These are phyloP conservation scores for Pseudocohnilembus persalinus DNA, from an alignment of 169 alveolate species.

Conservation along the genomic window DNA sequence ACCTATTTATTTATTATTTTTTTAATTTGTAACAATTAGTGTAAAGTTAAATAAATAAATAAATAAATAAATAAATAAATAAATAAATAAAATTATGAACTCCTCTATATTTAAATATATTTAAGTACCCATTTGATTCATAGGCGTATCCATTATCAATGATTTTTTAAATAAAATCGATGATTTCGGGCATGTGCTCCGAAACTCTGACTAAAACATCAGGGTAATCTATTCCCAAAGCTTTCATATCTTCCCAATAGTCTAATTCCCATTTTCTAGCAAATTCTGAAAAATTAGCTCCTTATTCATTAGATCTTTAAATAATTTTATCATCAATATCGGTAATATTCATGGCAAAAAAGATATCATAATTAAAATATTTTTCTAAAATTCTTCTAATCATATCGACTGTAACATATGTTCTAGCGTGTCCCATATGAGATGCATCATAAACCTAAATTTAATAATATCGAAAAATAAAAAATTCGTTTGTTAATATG, in stretches of 20 bases:
- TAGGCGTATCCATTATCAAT: constrained; percentile 95
- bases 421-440: constrained; percentile 99
- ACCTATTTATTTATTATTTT: constrained; percentile 9
- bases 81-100: too few relatives aligned
- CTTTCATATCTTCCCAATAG: constrained; percentile 90
- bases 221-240: constrained; percentile 92
- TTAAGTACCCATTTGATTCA: constrained; percentile 92
- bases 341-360: constrained; percentile 96
- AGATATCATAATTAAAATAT: constrained; percentile 95
- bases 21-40: too few relatives aligned
- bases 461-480: background rate
- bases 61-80: too few relatives aligned
- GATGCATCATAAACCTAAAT: constrained; percentile 94
- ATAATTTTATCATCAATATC: constrained; percentile 99
- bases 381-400: constrained; percentile 93
- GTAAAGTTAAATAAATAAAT: background rate
- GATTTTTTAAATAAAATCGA: constrained; percentile 89
- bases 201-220: constrained; percentile 95
- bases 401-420: constrained; percentile 95
- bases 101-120: too few relatives aligned
- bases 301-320: constrained; percentile 78
- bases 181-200: constrained; percentile 95
- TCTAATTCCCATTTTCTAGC: constrained; percentile 93
- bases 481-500: background rate
- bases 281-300: constrained; percentile 74